Evolutionary conservation across 192 early-diverging fungal genomes (phyloP), one percentile per base, ranked within the genome.

Genomic region (Neocallimastix lanati): DNA sequence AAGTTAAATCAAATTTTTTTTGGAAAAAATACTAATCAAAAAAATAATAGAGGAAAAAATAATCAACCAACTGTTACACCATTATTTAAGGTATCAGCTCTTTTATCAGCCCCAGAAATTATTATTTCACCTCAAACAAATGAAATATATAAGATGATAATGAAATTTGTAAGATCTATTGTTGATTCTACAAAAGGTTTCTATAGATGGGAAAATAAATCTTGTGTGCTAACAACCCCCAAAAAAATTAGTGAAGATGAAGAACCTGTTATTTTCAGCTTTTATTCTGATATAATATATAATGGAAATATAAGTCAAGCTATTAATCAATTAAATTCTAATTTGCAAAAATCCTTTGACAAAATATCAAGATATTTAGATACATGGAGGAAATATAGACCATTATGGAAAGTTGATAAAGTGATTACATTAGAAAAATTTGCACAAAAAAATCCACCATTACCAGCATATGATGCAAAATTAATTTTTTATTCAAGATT

Each of bases 341-440:
- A 84, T 21, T 86, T 89, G 29, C 86, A 82, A 28, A 87, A 83
- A 76, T 86, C 87, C 0, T 90, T 90, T 82, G 80, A 81, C 1
- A 83, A 84, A 77, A 80, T 90, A 7, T 85, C 82, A 36, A 86
- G 82, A 38, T 90, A 85, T 84, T 78, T 90, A 33, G 89, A 90
- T 58, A 80, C 83, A 13, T 90, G 87, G 86, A 76, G 89, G 76
- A 90, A 90, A 81, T 90, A 90, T 50, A 80, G 86, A 37, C 89
- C 89, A 12, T 78, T 90, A 35, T 90, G 89, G 89, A 90, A 88
- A 81, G 89, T 90, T 18, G 89, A 90, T 80, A 90, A 90, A 83
- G 88, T 89, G 29, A 85, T 89, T 21, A 91, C 90, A 5, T 81
- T 91, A 38, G 90, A 91, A 82, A 91, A 91, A 81, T 91, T 91